Evolutionary conservation across 305 asterid species (phyloP).

Genomic region (Caryopteris hybrid): DNA sequence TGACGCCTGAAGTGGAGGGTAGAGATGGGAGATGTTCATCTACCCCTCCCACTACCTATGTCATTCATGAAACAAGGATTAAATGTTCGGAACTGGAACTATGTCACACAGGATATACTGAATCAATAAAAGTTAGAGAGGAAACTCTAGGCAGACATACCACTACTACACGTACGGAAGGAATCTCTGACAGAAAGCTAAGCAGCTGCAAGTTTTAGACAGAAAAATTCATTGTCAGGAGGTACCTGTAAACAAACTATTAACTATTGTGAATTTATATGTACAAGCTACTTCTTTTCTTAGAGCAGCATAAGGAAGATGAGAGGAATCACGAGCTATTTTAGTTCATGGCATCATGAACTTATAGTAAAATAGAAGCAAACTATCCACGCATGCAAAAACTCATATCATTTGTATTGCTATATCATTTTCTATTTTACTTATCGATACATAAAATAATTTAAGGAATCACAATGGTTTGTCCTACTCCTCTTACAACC

Average conservation of each 20-base stretch:
- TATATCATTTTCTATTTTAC: too few relatives aligned
- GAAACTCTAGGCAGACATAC: slow-evolving; percentile 43
- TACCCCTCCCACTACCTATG: slow-evolving; percentile 87
- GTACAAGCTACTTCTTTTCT: slow-evolving; percentile 4
- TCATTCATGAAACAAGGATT: slow-evolving; percentile 14
- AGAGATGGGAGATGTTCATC: slow-evolving; percentile 94
- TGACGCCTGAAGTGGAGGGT: slow-evolving; percentile 66
- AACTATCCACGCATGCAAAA: neutral
- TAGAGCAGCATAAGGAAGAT: slow-evolving; percentile 10
- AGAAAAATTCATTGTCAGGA: slow-evolving; percentile 24
- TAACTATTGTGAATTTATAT: neutral
- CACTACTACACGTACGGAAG: slow-evolving; percentile 79
- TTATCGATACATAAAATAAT: too few relatives aligned
- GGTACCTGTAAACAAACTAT: neutral
- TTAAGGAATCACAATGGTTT: neutral
- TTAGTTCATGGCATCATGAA: slow-evolving; percentile 6
- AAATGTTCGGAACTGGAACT: neutral
- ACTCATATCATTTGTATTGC: too few relatives aligned
- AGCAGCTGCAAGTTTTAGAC: slow-evolving; percentile 57
- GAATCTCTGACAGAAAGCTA: slow-evolving; percentile 80
- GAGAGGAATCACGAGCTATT: neutral
- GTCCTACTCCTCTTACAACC: neutral
- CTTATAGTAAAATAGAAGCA: slow-evolving; percentile 6
- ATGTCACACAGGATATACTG: slow-evolving; percentile 9
- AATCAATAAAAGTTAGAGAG: neutral